phyloP scores from a whole-genome alignment of 208 protist species.

The Tetramitus jugosus region DNA sequence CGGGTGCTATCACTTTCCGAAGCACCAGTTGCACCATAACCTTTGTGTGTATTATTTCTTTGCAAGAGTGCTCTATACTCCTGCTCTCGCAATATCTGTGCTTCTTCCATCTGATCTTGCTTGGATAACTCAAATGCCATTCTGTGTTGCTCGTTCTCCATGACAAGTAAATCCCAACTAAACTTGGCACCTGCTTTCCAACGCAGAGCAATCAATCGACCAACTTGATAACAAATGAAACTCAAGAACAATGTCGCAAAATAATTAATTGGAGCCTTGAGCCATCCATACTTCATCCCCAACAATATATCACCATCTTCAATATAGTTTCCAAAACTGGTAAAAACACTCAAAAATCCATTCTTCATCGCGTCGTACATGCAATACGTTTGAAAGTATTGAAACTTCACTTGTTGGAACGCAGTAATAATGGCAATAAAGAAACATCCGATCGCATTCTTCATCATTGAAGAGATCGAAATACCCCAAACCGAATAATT shows the following conservation, averaged over 20 bases:
- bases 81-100: neutral
- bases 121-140: neutral
- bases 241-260: neutral
- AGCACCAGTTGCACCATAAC: neutral
- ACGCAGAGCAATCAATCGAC: neutral
- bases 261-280: neutral
- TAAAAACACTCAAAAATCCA: constrained; percentile 36
- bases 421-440: neutral
- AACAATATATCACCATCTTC: constrained; percentile 34
- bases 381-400: constrained; percentile 33
- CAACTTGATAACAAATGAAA: neutral
- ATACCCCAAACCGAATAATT: neutral
- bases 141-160: neutral
- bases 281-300: neutral
- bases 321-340: constrained; percentile 40
- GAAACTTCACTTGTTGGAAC: constrained; percentile 23
- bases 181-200: neutral
- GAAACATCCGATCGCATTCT: neutral
- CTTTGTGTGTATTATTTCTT: neutral
- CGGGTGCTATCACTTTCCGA: too few relatives aligned
- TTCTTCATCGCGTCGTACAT: constrained; percentile 27
- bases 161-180: neutral
- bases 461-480: neutral
- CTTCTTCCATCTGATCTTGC: too few relatives aligned
- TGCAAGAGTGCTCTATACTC: too few relatives aligned